Conservation (phyloP, 805 yeast species). For the Zygosaccharomyces bailii region DNA sequence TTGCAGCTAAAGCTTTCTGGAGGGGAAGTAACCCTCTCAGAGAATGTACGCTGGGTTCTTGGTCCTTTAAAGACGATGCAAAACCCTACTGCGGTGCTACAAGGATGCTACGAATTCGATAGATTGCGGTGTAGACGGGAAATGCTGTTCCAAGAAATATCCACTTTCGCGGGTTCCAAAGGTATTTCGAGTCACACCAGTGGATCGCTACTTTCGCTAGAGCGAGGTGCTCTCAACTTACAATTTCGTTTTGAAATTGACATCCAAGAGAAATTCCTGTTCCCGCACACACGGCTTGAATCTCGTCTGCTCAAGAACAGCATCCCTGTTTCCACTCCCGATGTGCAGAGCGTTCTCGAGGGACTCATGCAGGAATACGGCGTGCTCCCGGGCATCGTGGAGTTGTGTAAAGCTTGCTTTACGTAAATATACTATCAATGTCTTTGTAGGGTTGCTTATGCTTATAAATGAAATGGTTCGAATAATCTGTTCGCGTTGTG, state of each 20-base stretch:
- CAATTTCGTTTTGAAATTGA: constrained; percentile 4
- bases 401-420: constrained; percentile 17
- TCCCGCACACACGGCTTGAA: constrained; percentile 7
- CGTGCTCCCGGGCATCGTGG: constrained; percentile 17
- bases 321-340: constrained; percentile 3
- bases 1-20: neutral
- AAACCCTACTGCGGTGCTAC: constrained; percentile 19
- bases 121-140: constrained; percentile 18
- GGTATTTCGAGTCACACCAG: constrained; percentile 3
- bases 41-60: constrained; percentile 12
- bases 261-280: constrained; percentile 4
- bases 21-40: constrained; percentile 7
- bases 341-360: constrained; percentile 13
- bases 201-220: constrained; percentile 5
- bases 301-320: constrained; percentile 7
- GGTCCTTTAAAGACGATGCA: constrained; percentile 4
- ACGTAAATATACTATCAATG: neutral
- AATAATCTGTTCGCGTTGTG: neutral
- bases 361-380: constrained; percentile 28
- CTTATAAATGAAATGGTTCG: constrained; percentile 6
- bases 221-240: neutral
- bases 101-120: constrained; percentile 26
- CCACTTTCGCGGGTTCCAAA: neutral
- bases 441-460: neutral
- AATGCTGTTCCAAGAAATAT: constrained; percentile 9